Percentiles rank a stretch among this genome's conserved stretches.
Evolutionary conservation across 2,329 filamentous ascomycete species (phyloP).

Genomic region (Nectriaceae sp.): DNA sequence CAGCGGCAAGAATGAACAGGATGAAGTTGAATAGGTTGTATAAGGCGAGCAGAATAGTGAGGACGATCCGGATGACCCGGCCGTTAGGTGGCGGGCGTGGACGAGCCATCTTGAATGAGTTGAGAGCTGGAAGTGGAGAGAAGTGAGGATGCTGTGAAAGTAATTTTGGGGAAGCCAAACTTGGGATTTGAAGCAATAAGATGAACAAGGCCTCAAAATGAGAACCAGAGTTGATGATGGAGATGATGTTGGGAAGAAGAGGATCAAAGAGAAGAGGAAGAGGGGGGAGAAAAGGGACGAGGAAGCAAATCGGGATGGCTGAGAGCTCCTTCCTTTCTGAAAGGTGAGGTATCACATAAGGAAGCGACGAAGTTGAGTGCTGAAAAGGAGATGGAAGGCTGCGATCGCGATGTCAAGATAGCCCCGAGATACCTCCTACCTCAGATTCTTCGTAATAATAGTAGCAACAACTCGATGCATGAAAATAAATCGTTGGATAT

Average conservation of each 20-base stretch:
- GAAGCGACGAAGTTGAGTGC: background rate
- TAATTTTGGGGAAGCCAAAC: background rate
- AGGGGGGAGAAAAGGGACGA: background rate
- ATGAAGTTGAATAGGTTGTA: slow-evolving; percentile 23
- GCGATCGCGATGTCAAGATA: no score
- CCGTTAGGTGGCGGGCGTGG: background rate
- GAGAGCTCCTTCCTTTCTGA: no score
- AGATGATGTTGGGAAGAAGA: background rate
- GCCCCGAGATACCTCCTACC: no score
- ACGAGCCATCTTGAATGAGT: background rate
- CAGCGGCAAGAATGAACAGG: slow-evolving; percentile 19
- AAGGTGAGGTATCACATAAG: no score
- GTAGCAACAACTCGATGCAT: no score
- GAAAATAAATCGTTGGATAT: no score
- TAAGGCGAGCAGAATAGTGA: slow-evolving; percentile 18
- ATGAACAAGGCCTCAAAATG: background rate
- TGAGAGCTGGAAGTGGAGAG: background rate
- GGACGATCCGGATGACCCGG: slow-evolving; percentile 7
- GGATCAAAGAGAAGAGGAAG: background rate
- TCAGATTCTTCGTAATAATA: no score
- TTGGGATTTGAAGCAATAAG: background rate
- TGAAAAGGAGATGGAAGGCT: background rate
- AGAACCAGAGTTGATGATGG: background rate
- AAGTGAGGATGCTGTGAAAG: background rate
- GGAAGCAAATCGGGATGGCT: background rate